Percentiles rank a stretch among this genome's conserved stretches.
Conservation (phyloP, 2,329 filamentous ascomycete species). For the Verticillium klebahnii region DNA sequence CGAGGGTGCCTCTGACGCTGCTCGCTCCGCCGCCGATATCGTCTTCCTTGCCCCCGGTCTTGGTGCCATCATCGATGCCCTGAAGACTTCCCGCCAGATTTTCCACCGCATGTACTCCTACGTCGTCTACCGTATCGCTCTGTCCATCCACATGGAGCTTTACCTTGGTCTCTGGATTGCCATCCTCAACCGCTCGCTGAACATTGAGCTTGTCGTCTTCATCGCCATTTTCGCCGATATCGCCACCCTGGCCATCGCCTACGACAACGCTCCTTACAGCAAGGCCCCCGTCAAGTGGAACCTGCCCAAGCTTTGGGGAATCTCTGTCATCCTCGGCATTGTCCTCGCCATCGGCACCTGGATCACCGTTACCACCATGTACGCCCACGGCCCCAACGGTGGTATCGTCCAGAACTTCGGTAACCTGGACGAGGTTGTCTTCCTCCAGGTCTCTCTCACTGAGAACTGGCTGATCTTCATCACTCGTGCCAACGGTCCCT, state of each 20-base stretch:
- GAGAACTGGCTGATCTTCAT: slow-evolving; percentile 98
- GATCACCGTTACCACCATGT: slow-evolving; percentile 86
- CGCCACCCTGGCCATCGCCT: slow-evolving; percentile 86
- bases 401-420: slow-evolving; percentile 90
- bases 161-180: slow-evolving; percentile 91
- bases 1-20: slow-evolving; percentile 86
- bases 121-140: slow-evolving; percentile 89
- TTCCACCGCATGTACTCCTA: slow-evolving; percentile 98
- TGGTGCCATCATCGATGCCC: slow-evolving; percentile 85
- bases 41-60: slow-evolving; percentile 90
- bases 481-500: slow-evolving; percentile 86
- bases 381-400: slow-evolving; percentile 60
- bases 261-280: slow-evolving; percentile 83
- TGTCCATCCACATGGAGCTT: slow-evolving; percentile 87
- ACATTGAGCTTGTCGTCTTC: slow-evolving; percentile 86
- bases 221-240: slow-evolving; percentile 94
- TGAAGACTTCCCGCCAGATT: slow-evolving; percentile 90
- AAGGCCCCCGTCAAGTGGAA: slow-evolving; percentile 92
- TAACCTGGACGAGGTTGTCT: slow-evolving; percentile 75
- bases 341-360: slow-evolving; percentile 80
- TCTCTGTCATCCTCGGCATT: slow-evolving; percentile 78
- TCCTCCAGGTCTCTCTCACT: slow-evolving; percentile 76
- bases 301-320: slow-evolving; percentile 88
- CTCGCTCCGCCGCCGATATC: slow-evolving; percentile 86
- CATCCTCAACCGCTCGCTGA: slow-evolving; percentile 77